Conservation (phyloP, 106 monocot species). For the Dioscorea dumetorum region DNA sequence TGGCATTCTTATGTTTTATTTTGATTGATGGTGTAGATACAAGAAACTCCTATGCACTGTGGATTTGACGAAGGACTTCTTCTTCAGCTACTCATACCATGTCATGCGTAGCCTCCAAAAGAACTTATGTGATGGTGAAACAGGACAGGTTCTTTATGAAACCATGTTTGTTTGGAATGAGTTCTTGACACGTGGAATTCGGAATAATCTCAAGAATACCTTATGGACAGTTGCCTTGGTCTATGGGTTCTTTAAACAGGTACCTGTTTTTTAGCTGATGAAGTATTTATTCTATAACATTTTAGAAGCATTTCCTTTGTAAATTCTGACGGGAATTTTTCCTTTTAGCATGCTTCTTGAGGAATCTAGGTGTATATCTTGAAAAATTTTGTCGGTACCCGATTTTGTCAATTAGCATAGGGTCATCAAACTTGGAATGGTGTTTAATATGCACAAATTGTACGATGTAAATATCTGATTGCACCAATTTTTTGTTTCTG, state of each 20-base stretch:
- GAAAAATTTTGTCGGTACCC: too few species aligned
- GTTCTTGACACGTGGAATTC: conserved; percentile 73
- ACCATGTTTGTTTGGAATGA: conserved; percentile 99
- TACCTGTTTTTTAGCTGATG: conserved; percentile 6
- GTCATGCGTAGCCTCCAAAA: conserved; percentile 92
- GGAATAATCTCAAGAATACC: conserved; percentile 55
- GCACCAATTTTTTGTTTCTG: too few species aligned
- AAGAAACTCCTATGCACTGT: conserved; percentile 79
- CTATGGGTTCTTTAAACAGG: conserved; percentile 96
- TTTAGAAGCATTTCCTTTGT: background rate
- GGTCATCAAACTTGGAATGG: too few species aligned
- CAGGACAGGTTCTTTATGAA: conserved; percentile 55
- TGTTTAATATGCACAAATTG: too few species aligned
- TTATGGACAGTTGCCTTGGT: conserved; percentile 94
- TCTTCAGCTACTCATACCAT: conserved; percentile 93
- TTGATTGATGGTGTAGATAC: conserved; percentile 57
- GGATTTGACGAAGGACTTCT: conserved; percentile 98
- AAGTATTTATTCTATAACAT: background rate
- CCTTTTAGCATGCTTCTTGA: too few species aligned
- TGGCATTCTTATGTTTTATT: conserved; percentile 12
- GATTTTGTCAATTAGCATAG: too few species aligned
- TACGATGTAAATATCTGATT: too few species aligned
- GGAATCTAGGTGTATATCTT: too few species aligned
- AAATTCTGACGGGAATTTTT: too few species aligned
- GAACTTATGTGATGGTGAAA: conserved; percentile 49